phyloP scores from a whole-genome alignment of 805 yeast species.

The baker's yeast (Saccharomyces cerevisiae) region DNA sequence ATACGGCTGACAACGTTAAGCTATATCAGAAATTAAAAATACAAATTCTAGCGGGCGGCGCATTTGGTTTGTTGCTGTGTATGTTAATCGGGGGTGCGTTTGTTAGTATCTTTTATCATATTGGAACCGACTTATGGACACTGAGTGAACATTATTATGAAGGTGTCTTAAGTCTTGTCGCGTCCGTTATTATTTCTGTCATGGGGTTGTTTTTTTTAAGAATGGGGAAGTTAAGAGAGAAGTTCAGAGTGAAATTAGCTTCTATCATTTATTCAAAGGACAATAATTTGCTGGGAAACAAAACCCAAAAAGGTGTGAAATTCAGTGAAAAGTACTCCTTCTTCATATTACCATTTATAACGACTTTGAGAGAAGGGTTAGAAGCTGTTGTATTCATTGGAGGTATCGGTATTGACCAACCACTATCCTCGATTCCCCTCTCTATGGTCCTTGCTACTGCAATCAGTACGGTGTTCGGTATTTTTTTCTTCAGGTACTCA shows the following conservation, averaged over 20 bases:
- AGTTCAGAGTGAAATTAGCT: constrained; percentile 64
- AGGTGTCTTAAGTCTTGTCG: constrained; percentile 69
- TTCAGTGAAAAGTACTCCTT: constrained; percentile 56
- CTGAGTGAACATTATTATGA: constrained; percentile 86
- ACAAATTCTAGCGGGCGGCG: constrained; percentile 81
- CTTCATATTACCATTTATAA: constrained; percentile 72
- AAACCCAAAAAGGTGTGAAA: constrained; percentile 23
- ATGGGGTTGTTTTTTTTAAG: constrained; percentile 83
- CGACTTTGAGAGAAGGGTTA: constrained; percentile 81
- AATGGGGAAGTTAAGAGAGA: constrained; percentile 71
- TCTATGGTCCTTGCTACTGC: constrained; percentile 52
- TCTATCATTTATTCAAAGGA: constrained; percentile 31
- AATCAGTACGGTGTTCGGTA: constrained; percentile 57
- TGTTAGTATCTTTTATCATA: constrained; percentile 57
- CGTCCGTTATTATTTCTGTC: constrained; percentile 68
- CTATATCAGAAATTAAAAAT: constrained; percentile 41
- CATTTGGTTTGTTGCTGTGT: constrained; percentile 61
- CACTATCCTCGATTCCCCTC: constrained; percentile 54
- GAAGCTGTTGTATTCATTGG: constrained; percentile 91
- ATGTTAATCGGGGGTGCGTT: constrained; percentile 64
- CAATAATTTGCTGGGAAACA: constrained; percentile 9
- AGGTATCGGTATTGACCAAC: constrained; percentile 73
- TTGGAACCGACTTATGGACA: constrained; percentile 84
- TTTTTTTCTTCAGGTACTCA: constrained; percentile 66
- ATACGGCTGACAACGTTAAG: constrained; percentile 22